Percentiles rank a stretch among this genome's conserved stretches.
phyloP scores from a whole-genome alignment of 2,329 filamentous ascomycete genomes.

The Oidium heveae region DNA sequence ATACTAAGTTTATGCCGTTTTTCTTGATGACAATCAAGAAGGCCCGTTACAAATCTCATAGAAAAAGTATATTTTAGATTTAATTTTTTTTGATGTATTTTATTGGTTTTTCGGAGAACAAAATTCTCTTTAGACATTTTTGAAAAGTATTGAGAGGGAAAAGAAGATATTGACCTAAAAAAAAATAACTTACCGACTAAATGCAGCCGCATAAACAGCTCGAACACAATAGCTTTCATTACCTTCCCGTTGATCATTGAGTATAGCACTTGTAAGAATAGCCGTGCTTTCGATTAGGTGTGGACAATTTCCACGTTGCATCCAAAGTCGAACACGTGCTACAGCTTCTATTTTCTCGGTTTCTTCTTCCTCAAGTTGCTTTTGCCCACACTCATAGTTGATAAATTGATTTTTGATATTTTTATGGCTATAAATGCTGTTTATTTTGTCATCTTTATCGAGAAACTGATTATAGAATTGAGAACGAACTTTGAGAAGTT shows the following conservation, averaged over 20 bases:
- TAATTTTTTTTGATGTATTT: not conserved
- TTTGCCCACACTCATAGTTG: constrained; percentile 29
- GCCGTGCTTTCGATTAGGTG: constrained; percentile 61
- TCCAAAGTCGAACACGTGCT: constrained; percentile 38
- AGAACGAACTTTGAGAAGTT: constrained; percentile 38
- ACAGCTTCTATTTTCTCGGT: constrained; percentile 24
- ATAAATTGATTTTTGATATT: constrained; percentile 1
- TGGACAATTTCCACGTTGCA: constrained; percentile 48
- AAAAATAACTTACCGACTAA: constrained; percentile 34
- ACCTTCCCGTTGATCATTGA: constrained; percentile 27
- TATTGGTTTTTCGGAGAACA: too few species aligned
- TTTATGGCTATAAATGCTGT: too few species aligned
- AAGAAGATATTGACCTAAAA: not conserved
- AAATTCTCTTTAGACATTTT: too few species aligned
- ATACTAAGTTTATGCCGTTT: constrained; percentile 43
- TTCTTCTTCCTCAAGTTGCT: constrained; percentile 31
- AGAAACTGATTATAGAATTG: constrained; percentile 29
- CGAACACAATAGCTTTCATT: constrained; percentile 29
- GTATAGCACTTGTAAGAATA: constrained; percentile 40
- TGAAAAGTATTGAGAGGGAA: not conserved
- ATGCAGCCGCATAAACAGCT: constrained; percentile 47
- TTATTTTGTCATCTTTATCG: too few species aligned
- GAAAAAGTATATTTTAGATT: not conserved
- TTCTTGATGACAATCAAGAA: constrained; percentile 49
- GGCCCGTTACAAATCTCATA: constrained; percentile 50